Percentiles rank a stretch among this genome's conserved stretches.
phyloP scores from a whole-genome alignment of 2,329 filamentous ascomycete genomes.

The Epichloe bromicola region DNA sequence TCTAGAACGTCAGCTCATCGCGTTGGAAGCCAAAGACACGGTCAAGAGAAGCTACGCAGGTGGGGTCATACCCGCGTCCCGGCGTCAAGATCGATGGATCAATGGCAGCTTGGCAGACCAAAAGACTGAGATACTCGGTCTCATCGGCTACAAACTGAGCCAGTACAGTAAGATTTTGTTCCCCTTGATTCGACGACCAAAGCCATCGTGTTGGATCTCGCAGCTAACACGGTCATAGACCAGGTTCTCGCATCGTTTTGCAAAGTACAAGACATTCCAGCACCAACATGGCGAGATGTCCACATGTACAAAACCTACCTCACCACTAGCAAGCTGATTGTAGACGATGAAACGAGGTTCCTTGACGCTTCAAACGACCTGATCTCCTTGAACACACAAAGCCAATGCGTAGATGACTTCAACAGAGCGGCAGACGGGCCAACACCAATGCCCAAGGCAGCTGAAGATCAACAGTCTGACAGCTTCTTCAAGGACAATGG shows the following conservation, averaged over 20 bases:
- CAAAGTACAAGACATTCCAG: constrained; percentile 33
- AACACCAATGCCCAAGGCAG: constrained; percentile 12
- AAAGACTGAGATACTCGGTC: constrained; percentile 46
- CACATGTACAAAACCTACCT: constrained; percentile 40
- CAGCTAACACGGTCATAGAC: constrained; percentile 25
- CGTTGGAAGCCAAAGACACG: constrained; percentile 49
- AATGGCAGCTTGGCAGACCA: constrained; percentile 46
- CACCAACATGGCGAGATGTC: constrained; percentile 36
- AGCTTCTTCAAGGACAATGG: constrained; percentile 4
- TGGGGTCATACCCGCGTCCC: constrained; percentile 42
- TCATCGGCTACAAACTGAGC: constrained; percentile 51
- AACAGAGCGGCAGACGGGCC: constrained; percentile 10
- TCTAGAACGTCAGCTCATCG: constrained; percentile 63
- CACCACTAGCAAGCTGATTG: constrained; percentile 38
- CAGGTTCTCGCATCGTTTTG: constrained; percentile 47
- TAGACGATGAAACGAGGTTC: constrained; percentile 46
- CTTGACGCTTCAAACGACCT: constrained; percentile 43
- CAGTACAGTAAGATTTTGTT: constrained; percentile 46
- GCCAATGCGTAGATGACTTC: constrained; percentile 3
- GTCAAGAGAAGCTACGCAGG: constrained; percentile 29
- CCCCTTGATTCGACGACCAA: neutral
- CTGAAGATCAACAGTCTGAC: constrained; percentile 2
- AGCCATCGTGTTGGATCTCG: neutral
- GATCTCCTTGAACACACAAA: constrained; percentile 21
- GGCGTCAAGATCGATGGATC: constrained; percentile 40